Conservation (phyloP, 495 filamentous ascomycete genomes). For the Durotheca rogersii region DNA sequence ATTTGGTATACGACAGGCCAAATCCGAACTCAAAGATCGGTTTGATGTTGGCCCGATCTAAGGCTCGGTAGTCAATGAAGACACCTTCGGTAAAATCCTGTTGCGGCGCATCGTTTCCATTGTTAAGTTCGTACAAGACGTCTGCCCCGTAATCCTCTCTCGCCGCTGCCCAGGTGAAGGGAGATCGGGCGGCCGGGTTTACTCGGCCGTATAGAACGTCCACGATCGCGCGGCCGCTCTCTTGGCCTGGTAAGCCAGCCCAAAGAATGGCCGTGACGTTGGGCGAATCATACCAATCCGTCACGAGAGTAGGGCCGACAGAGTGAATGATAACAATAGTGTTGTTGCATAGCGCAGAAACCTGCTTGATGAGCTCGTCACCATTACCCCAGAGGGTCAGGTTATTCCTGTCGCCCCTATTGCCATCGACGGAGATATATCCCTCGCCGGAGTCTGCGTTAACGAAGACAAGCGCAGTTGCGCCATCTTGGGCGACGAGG, state of each 20-base stretch:
- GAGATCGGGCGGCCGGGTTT: constrained; percentile 81
- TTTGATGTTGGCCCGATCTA: constrained; percentile 72
- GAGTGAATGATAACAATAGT: constrained; percentile 92
- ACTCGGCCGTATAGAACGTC: constrained; percentile 89
- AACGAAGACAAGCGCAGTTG: constrained; percentile 79
- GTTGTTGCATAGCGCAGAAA: constrained; percentile 78
- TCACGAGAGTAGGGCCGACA: constrained; percentile 74
- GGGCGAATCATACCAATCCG: constrained; percentile 75
- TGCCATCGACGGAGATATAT: constrained; percentile 80
- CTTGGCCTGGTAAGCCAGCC: constrained; percentile 90
- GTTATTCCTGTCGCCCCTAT: constrained; percentile 89
- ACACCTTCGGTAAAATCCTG: constrained; percentile 79
- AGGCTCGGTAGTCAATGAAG: constrained; percentile 91
- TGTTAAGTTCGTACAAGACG: constrained; percentile 73
- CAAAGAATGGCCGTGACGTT: constrained; percentile 94
- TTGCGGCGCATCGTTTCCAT: constrained; percentile 70
- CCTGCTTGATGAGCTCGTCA: constrained; percentile 74
- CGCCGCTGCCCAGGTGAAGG: constrained; percentile 82
- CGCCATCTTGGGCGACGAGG: constrained; percentile 66
- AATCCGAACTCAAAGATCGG: constrained; percentile 92
- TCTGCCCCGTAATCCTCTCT: constrained; percentile 74
- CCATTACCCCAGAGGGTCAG: constrained; percentile 85
- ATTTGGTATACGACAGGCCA: constrained; percentile 87
- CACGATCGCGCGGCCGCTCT: constrained; percentile 85
- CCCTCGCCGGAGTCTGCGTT: constrained; percentile 87